Evolutionary conservation across 306 rosid species (phyloP), one percentile per base, ranked within the genome.

Genomic region (Sesbania bispinosa): DNA sequence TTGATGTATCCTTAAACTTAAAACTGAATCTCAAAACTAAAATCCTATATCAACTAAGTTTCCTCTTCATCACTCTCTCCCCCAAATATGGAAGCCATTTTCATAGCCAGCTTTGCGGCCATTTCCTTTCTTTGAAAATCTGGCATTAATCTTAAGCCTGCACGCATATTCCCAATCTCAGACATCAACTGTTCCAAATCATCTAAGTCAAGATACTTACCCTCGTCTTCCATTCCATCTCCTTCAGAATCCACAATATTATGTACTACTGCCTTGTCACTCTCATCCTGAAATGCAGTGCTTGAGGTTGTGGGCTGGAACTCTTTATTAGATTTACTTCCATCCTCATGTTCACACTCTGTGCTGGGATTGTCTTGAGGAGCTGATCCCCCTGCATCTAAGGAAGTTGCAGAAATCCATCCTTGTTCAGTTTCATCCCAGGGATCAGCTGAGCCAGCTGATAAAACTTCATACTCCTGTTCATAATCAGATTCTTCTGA

Each of bases 401-500:
- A 42, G 66, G 86, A 73, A 72, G 83, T 71, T 15, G 85, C 90
- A 68, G 86, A 82, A 66, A 86, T 81, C 92, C 95, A 88, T 41
- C 38, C 83, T 27, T 69, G 82, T 67, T 89, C 88, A 26, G 78
- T 73, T 79, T 85, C 93, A n/a, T 87, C 90, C 87, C 87, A 87
- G 13, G 76, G 91, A 69, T 93, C 96, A 8, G 84, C 93, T 35
- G 90, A 88, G 20, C 90, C 91, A 24, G 66, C 83, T 0, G 96
- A 87, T 38, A 92, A 69, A 69, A 82, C 73, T 83, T 92, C 97
- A 74, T 89, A 92, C 62, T 90, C 93, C 8, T 81, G 75, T 67
- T 90, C 98, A 76, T 75, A 88, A 71, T 90, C 98, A 71, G 93
- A 90, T 66, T 90, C 98, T 70, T 90, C 98, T 7, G 87, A 92